These are phyloP conservation scores for Fraxinus latifolia DNA, from an alignment of 305 asterid genomes.

Conservation along the genomic window DNA sequence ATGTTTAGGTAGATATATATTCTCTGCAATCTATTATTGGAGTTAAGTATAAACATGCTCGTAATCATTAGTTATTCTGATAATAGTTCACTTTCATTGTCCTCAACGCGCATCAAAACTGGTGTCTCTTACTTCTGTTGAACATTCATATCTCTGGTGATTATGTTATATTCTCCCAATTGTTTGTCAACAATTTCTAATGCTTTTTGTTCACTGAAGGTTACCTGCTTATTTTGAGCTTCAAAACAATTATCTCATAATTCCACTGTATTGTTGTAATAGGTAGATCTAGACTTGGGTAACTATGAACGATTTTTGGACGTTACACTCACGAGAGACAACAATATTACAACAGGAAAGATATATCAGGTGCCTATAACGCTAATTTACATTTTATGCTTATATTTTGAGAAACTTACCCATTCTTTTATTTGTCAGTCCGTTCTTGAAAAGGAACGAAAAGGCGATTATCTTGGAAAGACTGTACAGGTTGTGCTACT, in stretches of 20 bases:
- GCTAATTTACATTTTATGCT: conserved; percentile 6
- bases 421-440: conserved; percentile 49
- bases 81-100: background rate
- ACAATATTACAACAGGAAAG: conserved; percentile 93
- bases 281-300: conserved; percentile 95
- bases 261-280: conserved; percentile 19
- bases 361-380: conserved; percentile 70
- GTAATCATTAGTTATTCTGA: background rate
- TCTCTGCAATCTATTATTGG: background rate
- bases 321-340: conserved; percentile 77
- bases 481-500: conserved; percentile 74
- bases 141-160: background rate
- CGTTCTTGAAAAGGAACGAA: conserved; percentile 67
- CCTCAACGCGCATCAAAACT: background rate
- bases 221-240: background rate
- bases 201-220: background rate
- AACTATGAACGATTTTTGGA: conserved; percentile 92
- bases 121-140: conserved; percentile 2
- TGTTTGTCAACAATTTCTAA: background rate
- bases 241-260: conserved; percentile 9
- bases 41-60: background rate
- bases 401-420: conserved; percentile 19
- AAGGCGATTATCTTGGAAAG: conserved; percentile 75
- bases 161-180: background rate
- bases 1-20: background rate